Evolutionary conservation across 148 eudicot species (phyloP).

Genomic region (Limonium bicolor): DNA sequence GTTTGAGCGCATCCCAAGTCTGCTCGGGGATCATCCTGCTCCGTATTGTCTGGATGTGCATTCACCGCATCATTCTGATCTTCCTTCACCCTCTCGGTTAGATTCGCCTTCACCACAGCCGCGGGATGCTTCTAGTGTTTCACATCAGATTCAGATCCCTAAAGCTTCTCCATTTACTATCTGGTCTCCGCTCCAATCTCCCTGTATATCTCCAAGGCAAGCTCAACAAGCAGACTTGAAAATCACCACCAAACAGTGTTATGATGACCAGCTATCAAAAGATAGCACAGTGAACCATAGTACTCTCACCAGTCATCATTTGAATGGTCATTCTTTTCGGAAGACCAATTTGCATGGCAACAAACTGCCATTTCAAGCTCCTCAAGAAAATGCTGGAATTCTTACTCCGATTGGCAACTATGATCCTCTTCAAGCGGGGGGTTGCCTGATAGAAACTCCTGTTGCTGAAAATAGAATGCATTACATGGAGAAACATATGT

Average conservation of each 20-base stretch:
- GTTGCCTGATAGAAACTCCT: slow-evolving; percentile 13
- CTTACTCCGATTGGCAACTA: slow-evolving; percentile 14
- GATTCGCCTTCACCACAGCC: too few species aligned
- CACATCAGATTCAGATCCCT: slow-evolving; percentile 9
- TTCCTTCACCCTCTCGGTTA: too few species aligned
- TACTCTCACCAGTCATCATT: slow-evolving; percentile 22
- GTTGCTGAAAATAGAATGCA: slow-evolving; percentile 17
- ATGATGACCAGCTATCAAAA: slow-evolving; percentile 18
- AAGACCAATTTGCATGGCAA: slow-evolving; percentile 12
- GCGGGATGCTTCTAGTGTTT: slow-evolving; percentile 12
- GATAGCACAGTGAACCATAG: slow-evolving; percentile 31
- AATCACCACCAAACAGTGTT: slow-evolving; percentile 14
- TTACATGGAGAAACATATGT: slow-evolving; percentile 31
- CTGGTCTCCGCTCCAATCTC: slow-evolving; percentile 21
- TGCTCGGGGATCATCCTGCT: slow-evolving; percentile 35
- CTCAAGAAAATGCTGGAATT: slow-evolving; percentile 13
- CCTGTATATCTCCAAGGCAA: slow-evolving; percentile 23
- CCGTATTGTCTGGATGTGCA: slow-evolving; percentile 18
- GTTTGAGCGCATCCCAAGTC: slow-evolving; percentile 24
- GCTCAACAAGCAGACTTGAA: slow-evolving; percentile 22
- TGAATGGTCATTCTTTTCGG: slow-evolving; percentile 15
- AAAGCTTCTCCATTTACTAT: slow-evolving; percentile 19
- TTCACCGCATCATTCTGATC: too few species aligned
- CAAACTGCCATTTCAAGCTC: slow-evolving; percentile 14
- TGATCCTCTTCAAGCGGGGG: slow-evolving; percentile 13